Evolutionary conservation across 1,284 basidiomycete genomes (phyloP).

Genomic region (Trichosporon coremiiforme): DNA sequence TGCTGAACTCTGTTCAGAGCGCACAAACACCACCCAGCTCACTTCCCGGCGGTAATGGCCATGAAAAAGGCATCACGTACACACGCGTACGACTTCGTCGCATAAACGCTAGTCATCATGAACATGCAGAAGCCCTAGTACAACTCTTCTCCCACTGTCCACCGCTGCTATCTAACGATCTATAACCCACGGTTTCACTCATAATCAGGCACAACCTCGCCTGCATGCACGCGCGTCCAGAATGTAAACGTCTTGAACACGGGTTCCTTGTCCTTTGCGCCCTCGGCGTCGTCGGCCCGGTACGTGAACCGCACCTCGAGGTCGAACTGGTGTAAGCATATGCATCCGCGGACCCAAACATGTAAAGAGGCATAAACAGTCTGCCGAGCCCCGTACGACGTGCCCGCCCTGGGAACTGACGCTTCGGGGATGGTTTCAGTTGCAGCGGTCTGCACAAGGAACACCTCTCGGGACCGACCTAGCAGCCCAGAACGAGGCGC

Average conservation of each 20-base stretch:
- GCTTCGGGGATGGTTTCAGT: neutral
- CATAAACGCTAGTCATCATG: neutral
- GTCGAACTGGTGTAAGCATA: conserved; percentile 68
- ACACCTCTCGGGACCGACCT: neutral
- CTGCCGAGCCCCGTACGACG: neutral
- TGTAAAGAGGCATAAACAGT: neutral
- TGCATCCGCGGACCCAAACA: neutral
- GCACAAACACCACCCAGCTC: conserved; percentile 11
- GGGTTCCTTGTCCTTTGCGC: conserved; percentile 33
- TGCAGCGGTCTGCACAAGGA: conserved; percentile 9
- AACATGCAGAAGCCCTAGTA: neutral
- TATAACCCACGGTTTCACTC: neutral
- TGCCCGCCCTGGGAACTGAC: neutral
- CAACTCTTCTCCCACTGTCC: neutral
- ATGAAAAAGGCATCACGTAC: neutral
- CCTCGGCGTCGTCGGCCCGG: conserved; percentile 70
- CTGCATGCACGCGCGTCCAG: conserved; percentile 48
- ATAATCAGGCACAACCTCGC: conserved; percentile 33
- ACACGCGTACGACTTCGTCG: neutral
- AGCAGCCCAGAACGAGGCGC: too few relatives aligned
- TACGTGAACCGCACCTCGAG: conserved; percentile 91
- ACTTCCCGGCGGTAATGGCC: too few relatives aligned
- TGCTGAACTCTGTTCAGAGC: conserved; percentile 6
- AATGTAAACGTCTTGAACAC: conserved; percentile 56
- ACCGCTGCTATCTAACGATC: too few relatives aligned